A percentile compares a stretch with the other conserved stretches of the same genome.
phyloP scores from a whole-genome alignment of 2,329 filamentous ascomycete genomes.

The Beauveria caledonica region DNA sequence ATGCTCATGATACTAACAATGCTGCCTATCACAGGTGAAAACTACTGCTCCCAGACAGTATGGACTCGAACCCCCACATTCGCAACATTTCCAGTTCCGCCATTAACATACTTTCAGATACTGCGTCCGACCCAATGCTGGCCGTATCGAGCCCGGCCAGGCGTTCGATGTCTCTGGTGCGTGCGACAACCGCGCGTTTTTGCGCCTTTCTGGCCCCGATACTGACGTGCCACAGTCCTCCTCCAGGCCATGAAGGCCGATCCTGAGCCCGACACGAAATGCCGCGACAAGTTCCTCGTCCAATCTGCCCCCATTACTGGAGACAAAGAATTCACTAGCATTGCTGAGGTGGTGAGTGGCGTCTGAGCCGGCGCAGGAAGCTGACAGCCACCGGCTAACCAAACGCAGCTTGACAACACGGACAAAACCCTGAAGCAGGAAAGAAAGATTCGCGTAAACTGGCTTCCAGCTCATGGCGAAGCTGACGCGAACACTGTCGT shows the following conservation, averaged over 20 bases:
- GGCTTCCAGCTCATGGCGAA: constrained; percentile 57
- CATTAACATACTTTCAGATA: constrained; percentile 53
- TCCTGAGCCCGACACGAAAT: constrained; percentile 76
- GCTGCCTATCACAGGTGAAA: constrained; percentile 64
- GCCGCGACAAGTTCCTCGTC: constrained; percentile 95
- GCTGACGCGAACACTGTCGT: constrained; percentile 16
- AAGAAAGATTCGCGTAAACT: constrained; percentile 90
- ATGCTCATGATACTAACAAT: constrained; percentile 19
- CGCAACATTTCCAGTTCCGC: constrained; percentile 2
- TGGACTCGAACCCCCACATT: constrained; percentile 25
- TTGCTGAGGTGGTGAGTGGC: constrained; percentile 66
- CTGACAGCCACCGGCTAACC: constrained; percentile 2
- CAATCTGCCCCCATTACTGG: constrained; percentile 79
- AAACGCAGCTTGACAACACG: constrained; percentile 64
- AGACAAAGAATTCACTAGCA: constrained; percentile 76
- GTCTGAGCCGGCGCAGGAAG: neutral
- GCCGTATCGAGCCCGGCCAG: constrained; percentile 83
- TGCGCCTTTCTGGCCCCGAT: neutral
- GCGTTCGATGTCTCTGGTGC: constrained; percentile 88
- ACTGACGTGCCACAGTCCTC: constrained; percentile 52
- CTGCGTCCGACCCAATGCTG: constrained; percentile 94
- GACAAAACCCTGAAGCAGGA: constrained; percentile 76
- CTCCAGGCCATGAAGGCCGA: constrained; percentile 98
- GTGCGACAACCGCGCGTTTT: constrained; percentile 17
- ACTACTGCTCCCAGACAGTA: constrained; percentile 99